Evolutionary conservation across 345 rosid genomes (phyloP).

Genomic region (Cardiospermum halicacabum): DNA sequence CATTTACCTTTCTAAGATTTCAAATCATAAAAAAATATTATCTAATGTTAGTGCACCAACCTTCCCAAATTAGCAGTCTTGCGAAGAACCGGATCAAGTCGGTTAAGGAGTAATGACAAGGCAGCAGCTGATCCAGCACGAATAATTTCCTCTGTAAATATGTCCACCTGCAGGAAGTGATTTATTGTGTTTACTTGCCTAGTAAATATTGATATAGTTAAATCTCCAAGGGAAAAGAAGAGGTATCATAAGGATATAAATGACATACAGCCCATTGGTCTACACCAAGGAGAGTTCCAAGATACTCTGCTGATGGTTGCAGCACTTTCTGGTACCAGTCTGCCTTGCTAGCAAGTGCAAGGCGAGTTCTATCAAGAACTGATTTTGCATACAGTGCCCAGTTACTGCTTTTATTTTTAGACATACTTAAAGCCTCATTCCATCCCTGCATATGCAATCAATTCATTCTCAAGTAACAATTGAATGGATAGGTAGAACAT

Average conservation of each 20-base stretch:
- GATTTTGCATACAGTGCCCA: conserved; percentile 98
- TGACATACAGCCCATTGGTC: conserved; percentile 82
- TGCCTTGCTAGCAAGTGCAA: conserved; percentile 79
- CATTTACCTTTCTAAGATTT: neutral
- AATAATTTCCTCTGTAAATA: conserved; percentile 93
- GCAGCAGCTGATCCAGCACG: conserved; percentile 99
- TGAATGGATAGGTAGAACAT: conserved; percentile 5
- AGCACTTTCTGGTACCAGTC: conserved; percentile 77
- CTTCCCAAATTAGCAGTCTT: conserved; percentile 93
- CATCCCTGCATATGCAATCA: conserved; percentile 62
- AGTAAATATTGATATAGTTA: neutral
- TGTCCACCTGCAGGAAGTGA: conserved; percentile 49
- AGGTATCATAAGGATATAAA: conserved; percentile 6
- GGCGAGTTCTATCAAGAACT: conserved; percentile 91
- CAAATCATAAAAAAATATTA: neutral
- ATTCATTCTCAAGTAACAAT: conserved; percentile 9
- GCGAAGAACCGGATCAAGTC: conserved; percentile 95
- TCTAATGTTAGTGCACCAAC: conserved; percentile 35
- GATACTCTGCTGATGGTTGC: conserved; percentile 96
- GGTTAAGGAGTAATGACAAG: conserved; percentile 75
- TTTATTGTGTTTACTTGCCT: neutral
- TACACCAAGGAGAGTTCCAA: conserved; percentile 85
- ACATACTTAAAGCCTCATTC: conserved; percentile 65
- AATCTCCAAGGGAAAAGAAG: conserved; percentile 2
- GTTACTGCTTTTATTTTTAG: conserved; percentile 42